These are phyloP conservation scores for Candida rishiriensis DNA, from an alignment of 805 yeast species.

Conservation along the genomic window DNA sequence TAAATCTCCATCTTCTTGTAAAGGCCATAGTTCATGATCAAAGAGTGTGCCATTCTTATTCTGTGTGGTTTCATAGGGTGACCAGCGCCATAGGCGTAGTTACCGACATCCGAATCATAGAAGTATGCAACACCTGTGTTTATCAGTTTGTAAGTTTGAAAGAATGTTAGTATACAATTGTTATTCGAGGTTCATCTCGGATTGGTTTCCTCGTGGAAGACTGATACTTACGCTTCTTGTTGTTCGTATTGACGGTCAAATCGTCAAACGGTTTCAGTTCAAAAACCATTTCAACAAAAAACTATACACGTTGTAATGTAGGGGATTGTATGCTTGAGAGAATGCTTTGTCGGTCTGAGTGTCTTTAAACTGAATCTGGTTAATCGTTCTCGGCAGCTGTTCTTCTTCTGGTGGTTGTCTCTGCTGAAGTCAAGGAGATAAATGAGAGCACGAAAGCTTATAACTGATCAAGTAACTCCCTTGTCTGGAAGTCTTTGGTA, in stretches of 20 bases:
- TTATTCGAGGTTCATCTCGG: neutral
- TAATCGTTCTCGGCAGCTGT: too few species aligned
- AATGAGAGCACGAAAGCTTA: too few species aligned
- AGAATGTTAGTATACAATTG: neutral
- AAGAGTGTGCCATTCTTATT: constrained; percentile 96
- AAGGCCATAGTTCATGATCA: constrained; percentile 94
- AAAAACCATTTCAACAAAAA: constrained; percentile 34
- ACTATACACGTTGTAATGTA: too few species aligned
- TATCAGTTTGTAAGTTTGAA: neutral
- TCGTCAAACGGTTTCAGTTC: constrained; percentile 61
- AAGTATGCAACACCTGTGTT: constrained; percentile 65
- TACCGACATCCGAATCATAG: constrained; percentile 91
- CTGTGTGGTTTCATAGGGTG: constrained; percentile 99
- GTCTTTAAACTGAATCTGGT: too few species aligned
- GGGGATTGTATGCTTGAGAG: too few species aligned
- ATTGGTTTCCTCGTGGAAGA: too few species aligned
- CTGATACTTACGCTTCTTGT: constrained; percentile 38
- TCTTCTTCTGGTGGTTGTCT: too few species aligned
- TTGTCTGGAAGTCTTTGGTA: too few species aligned
- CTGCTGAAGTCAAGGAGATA: too few species aligned
- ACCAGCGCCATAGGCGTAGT: constrained; percentile 96
- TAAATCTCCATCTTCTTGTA: constrained; percentile 97
- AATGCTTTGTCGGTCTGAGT: too few species aligned
- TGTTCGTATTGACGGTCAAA: constrained; percentile 49
- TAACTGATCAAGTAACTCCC: too few species aligned